Base-by-base conservation (phyloP, 1,284 basidiomycete species). In the Wallemia ichthyophaga region DNA sequence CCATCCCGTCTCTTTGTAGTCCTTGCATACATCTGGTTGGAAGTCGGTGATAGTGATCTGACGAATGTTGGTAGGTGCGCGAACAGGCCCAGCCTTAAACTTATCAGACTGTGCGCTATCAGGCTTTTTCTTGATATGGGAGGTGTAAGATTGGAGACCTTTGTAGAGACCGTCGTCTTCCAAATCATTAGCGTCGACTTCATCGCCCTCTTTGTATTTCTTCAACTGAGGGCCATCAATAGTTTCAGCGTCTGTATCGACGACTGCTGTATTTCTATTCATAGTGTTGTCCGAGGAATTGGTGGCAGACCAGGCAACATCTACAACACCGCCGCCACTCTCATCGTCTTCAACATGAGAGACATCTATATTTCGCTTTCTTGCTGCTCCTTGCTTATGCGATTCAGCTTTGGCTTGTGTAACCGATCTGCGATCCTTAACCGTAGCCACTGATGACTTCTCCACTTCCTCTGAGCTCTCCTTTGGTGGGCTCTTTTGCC, bases 1-100 rank as follows among this genome's bases (percentile, higher is more conserved):
- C 70, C 88, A 98, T 0, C 94, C 94, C 54, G 92, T 98, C 72
- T 98, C 92, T 79, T 95, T 96, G 72, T 98, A 99, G 71, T 96
- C 91, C 70, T 98, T 99, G 72, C 94, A 99, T 23, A 96, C 86
- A 67, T 96, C 92, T 1, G 94, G 92, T 71, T 98, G 94, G 71
- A 96, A 99, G 73, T 99, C 94, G 58, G 88, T 78, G 60, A 96
- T 81, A 0, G 92, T 96, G 59, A 95, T 89, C 1, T 85, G 91
- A 60, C 88, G 78, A 64, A 99, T 91, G 61, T 92, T 95, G 7
- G 79, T 78, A 27, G 31, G 27, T 61, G 74, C 73, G 60, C 83
- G 72, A 67, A 89, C 85, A 54, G 88, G 88, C 1, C 86, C 88
- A 3, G 85, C 78, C 57, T 85, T 78, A 82, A 91, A 86, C 56